Evolutionary conservation across 2,329 filamentous ascomycete genomes (phyloP).

Genomic region (Atkinsonella texensis): DNA sequence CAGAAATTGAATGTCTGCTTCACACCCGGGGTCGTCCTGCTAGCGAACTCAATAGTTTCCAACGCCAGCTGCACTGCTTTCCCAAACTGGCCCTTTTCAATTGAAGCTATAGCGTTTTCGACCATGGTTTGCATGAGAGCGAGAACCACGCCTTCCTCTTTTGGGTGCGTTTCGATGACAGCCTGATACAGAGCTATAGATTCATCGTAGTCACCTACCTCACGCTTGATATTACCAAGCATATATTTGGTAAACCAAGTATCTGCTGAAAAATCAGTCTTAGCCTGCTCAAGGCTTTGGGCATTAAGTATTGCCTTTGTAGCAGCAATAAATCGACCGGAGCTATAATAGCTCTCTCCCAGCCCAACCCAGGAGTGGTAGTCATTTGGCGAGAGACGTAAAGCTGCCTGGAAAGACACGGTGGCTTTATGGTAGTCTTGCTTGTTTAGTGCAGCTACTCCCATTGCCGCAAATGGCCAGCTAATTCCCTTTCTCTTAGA

Average conservation of each 20-base stretch:
- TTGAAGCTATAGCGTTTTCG: constrained; percentile 63
- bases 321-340: constrained; percentile 86
- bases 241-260: constrained; percentile 96
- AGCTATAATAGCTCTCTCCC: constrained; percentile 94
- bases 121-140: constrained; percentile 80
- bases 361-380: constrained; percentile 95
- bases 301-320: constrained; percentile 84
- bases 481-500: constrained; percentile 88
- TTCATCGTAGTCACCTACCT: constrained; percentile 80
- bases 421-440: constrained; percentile 84
- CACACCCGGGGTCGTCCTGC: constrained; percentile 45
- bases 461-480: constrained; percentile 90
- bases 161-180: constrained; percentile 55
- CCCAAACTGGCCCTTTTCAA: constrained; percentile 79
- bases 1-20: constrained; percentile 81
- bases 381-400: constrained; percentile 72
- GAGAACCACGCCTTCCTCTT: constrained; percentile 78
- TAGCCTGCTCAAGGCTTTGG: constrained; percentile 54
- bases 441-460: constrained; percentile 88
- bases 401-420: constrained; percentile 79
- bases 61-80: constrained; percentile 61
- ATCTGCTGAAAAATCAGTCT: constrained; percentile 44
- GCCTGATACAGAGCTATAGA: constrained; percentile 65
- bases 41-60: constrained; percentile 57
- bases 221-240: constrained; percentile 86